Evolutionary conservation across 352 stramenopile genomes (phyloP).

Genomic region (Globisporangium acanthophoron): DNA sequence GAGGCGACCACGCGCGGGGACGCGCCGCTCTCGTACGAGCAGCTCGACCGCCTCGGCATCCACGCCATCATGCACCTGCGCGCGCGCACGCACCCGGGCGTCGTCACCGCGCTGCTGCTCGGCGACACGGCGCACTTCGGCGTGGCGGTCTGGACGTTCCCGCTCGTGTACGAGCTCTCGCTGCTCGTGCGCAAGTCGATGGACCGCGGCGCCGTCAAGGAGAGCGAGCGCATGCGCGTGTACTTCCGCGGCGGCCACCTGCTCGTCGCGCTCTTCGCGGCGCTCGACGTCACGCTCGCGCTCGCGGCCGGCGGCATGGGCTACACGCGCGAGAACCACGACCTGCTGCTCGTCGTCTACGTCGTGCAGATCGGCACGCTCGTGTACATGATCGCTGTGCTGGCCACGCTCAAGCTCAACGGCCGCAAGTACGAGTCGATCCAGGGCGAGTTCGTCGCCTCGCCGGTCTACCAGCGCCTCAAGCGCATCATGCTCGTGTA

Average conservation of each 20-base stretch:
- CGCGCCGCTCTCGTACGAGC: conserved; percentile 21
- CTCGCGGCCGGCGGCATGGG: conserved; percentile 15
- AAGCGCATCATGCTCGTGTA: conserved; percentile 62
- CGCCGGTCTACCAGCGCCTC: conserved; percentile 48
- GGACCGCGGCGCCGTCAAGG: conserved; percentile 42
- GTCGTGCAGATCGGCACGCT: conserved; percentile 38
- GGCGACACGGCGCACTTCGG: conserved; percentile 50
- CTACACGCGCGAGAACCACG: conserved; percentile 35
- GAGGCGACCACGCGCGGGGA: conserved; percentile 23
- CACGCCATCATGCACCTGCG: conserved; percentile 31
- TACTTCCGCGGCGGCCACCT: conserved; percentile 30
- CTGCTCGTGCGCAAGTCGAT: conserved; percentile 54
- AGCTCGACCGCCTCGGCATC: conserved; percentile 48
- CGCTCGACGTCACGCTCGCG: conserved; percentile 20
- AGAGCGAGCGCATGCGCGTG: conserved; percentile 31
- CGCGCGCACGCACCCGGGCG: conserved; percentile 17
- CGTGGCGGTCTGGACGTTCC: conserved; percentile 41
- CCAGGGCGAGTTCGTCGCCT: conserved; percentile 43
- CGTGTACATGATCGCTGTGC: conserved; percentile 33
- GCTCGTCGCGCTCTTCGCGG: conserved; percentile 23
- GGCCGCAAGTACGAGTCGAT: conserved; percentile 50
- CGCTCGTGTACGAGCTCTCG: conserved; percentile 52
- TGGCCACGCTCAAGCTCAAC: conserved; percentile 33
- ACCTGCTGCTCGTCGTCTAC: conserved; percentile 35
- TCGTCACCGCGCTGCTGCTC: conserved; percentile 30